Conservation (phyloP, 176 grass and related monocot genomes). For the Pontederia crassipes region DNA sequence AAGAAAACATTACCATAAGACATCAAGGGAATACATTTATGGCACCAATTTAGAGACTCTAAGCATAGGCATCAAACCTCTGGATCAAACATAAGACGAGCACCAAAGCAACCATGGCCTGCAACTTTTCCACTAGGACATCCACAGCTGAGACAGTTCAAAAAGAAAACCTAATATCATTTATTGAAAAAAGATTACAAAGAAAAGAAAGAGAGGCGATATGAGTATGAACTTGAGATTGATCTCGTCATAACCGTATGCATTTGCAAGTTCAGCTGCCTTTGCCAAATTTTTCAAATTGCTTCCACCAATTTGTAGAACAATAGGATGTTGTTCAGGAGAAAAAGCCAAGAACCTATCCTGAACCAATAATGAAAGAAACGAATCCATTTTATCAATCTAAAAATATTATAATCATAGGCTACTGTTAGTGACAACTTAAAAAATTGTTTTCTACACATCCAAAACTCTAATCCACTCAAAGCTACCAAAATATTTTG, state of each 20-base stretch:
- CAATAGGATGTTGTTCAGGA: slow-evolving; percentile 76
- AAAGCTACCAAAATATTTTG: too few species aligned
- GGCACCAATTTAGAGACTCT: neutral
- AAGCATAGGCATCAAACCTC: slow-evolving; percentile 48
- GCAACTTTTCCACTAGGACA: slow-evolving; percentile 90
- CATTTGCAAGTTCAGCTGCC: slow-evolving; percentile 76
- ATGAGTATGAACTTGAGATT: slow-evolving; percentile 67
- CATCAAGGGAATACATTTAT: neutral
- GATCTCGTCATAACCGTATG: slow-evolving; percentile 84
- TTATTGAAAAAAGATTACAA: slow-evolving; percentile 10
- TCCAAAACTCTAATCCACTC: too few species aligned
- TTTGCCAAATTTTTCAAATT: slow-evolving; percentile 82
- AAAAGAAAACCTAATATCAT: slow-evolving; percentile 14
- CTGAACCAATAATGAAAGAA: slow-evolving; percentile 29
- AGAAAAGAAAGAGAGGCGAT: neutral
- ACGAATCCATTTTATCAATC: neutral
- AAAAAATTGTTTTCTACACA: neutral
- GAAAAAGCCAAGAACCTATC: slow-evolving; percentile 90
- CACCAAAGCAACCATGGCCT: slow-evolving; percentile 93
- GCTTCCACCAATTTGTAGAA: slow-evolving; percentile 90
- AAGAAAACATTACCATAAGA: neutral
- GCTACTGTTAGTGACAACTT: neutral
- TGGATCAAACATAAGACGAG: slow-evolving; percentile 80
- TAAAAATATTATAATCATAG: neutral
- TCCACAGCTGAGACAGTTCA: slow-evolving; percentile 54